Percentiles rank a stretch among this genome's conserved stretches.
phyloP scores from a whole-genome alignment of 2,329 filamentous ascomycete species.

The Capronia coronata region DNA sequence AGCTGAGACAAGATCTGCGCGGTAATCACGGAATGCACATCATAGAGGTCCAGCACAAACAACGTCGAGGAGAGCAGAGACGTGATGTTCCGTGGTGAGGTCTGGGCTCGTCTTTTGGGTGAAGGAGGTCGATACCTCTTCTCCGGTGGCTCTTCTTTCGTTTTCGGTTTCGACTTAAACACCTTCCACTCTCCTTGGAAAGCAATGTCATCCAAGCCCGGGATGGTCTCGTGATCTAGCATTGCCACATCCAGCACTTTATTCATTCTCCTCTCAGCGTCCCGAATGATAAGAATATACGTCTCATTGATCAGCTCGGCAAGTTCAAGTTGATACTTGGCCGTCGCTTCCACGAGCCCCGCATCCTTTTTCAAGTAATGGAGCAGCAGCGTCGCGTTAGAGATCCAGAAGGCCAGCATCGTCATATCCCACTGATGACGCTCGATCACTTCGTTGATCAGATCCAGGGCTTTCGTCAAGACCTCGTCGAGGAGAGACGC shows the following conservation, averaged over 20 bases:
- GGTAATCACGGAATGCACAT: constrained; percentile 94
- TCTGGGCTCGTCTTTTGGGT: constrained; percentile 84
- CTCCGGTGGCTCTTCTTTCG: constrained; percentile 79
- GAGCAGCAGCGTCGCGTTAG: constrained; percentile 87
- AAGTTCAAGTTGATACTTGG: constrained; percentile 85
- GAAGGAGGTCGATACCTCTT: constrained; percentile 89
- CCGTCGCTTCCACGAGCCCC: constrained; percentile 71
- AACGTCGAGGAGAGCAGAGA: constrained; percentile 91
- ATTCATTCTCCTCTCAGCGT: constrained; percentile 91
- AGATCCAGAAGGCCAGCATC: constrained; percentile 97
- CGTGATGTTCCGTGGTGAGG: constrained; percentile 89
- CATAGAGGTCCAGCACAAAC: constrained; percentile 97
- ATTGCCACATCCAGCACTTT: constrained; percentile 90
- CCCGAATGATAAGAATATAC: constrained; percentile 92
- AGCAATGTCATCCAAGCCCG: constrained; percentile 89
- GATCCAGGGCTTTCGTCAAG: constrained; percentile 80
- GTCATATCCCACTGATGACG: constrained; percentile 99
- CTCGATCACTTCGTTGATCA: constrained; percentile 93
- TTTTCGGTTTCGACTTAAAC: constrained; percentile 83
- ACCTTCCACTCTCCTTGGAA: constrained; percentile 99
- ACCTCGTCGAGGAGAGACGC: constrained; percentile 74
- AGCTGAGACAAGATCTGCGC: constrained; percentile 87
- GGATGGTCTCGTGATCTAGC: constrained; percentile 96
- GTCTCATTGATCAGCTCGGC: constrained; percentile 96
- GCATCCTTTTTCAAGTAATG: constrained; percentile 95